Base-by-base conservation (phyloP, 805 yeast species). In the Wickerhamomyces strasburgensis region DNA sequence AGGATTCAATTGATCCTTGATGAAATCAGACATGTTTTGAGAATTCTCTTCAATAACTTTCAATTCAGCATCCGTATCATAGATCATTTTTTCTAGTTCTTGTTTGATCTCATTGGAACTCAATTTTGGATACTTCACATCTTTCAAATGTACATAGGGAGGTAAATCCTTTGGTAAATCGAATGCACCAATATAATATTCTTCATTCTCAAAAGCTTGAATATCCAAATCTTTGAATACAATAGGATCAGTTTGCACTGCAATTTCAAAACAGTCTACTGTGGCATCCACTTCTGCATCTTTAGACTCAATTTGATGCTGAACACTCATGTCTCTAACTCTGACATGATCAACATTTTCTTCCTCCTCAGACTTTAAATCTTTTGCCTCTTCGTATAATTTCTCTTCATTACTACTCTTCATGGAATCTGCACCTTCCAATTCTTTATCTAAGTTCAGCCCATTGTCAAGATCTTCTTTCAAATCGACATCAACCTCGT, bases 171-270 rank as follows among this genome's bases (percentile, higher is more conserved):
- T 33, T 16, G 60, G 57, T 6, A 55, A 24, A 8, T 26, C 31
- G 19, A 39, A 45, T 14, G 49, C 40, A 2, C 55, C 65, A 10
- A 54, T 34, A 34, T 60, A 56, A 6, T 40, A 42, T 33, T 62
- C 64, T 31, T 64, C 68, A 28, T 52, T 38, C 26, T 58, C 63
- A 44, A 65, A 63, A 1, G 63, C 31, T 17, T 47, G 35, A 5
- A 35, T 13, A 2, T 27, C 36, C 14, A 51, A 26, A 5, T 40
- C 29, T 11, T 24, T 23, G 6, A 14, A 18, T 8, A 28, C 29
- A 8, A 39, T 25, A 3, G 40, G 33, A 3, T 48, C 53, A 2
- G 56, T 49, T 39, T 52, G 54, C 2, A 44, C 14, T 2, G 29
- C 27, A 10, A 29, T 15, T 1, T 34, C 40, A 24, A 26, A 16